Evolutionary conservation across 2,329 filamentous ascomycete genomes (phyloP).

Genomic region (Drechmeria coniospora): DNA sequence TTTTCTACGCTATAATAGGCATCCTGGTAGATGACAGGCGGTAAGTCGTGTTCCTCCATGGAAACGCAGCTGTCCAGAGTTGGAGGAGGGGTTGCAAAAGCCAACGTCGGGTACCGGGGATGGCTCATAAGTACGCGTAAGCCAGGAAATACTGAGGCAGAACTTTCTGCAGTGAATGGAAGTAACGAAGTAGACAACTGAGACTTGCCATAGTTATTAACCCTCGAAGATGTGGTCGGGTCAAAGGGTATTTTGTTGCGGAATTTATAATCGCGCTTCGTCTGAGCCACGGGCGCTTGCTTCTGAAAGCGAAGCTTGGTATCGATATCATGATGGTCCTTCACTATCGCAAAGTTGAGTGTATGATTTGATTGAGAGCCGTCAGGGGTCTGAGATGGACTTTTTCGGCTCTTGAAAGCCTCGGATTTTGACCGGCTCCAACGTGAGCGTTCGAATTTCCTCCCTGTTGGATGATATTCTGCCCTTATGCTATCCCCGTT

Average conservation of each 20-base stretch:
- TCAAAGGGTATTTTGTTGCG: constrained; percentile 10
- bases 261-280: constrained; percentile 20
- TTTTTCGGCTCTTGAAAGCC: background rate
- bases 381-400: background rate
- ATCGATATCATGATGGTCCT: constrained; percentile 52
- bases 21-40: constrained; percentile 65
- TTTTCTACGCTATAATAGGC: constrained; percentile 72
- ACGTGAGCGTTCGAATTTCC: no score
- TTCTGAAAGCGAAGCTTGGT: constrained; percentile 50
- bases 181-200: background rate
- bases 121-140: constrained; percentile 1
- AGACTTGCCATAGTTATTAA: background rate
- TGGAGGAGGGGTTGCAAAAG: constrained; percentile 15
- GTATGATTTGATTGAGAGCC: constrained; percentile 17
- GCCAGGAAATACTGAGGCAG: no score
- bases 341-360: constrained; percentile 59
- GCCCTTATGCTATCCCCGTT: background rate
- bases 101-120: constrained; percentile 4
- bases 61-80: constrained; percentile 7
- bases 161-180: background rate
- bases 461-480: background rate
- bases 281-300: no score
- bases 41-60: constrained; percentile 21
- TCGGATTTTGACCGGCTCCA: no score
- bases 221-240: background rate